A percentile compares a stretch with the other conserved stretches of the same genome.
phyloP scores from a whole-genome alignment of 2,329 filamentous ascomycete genomes.

The Emmonsia crescens region DNA sequence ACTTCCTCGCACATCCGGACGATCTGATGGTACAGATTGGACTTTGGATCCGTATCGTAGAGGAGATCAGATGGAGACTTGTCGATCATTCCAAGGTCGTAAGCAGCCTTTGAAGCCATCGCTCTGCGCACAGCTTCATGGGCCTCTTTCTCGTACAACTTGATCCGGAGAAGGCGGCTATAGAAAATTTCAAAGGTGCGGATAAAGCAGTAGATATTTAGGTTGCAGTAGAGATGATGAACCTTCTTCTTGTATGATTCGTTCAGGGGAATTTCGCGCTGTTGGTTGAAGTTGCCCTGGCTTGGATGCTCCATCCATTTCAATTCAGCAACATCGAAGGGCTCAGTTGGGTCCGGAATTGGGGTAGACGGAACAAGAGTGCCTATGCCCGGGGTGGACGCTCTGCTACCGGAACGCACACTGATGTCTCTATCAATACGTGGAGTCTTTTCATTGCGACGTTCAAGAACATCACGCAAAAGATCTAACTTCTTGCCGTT shows the following conservation, averaged over 20 bases:
- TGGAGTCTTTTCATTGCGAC: constrained; percentile 56
- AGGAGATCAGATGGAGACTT: constrained; percentile 69
- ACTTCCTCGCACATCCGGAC: constrained; percentile 78
- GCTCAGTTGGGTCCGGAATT: constrained; percentile 31
- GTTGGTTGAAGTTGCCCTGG: constrained; percentile 42
- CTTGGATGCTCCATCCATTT: constrained; percentile 52
- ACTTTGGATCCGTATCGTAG: constrained; percentile 48
- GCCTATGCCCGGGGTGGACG: constrained; percentile 75
- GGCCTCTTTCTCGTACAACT: constrained; percentile 64
- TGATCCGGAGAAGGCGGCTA: constrained; percentile 70
- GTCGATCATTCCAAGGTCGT: constrained; percentile 72
- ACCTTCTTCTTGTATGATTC: constrained; percentile 68
- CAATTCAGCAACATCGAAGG: constrained; percentile 37
- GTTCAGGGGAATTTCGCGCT: constrained; percentile 59
- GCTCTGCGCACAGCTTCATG: constrained; percentile 62
- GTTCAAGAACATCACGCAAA: constrained; percentile 77
- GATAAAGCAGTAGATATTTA: constrained; percentile 89
- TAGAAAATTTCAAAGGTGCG: constrained; percentile 88
- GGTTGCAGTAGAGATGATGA: constrained; percentile 87
- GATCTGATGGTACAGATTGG: constrained; percentile 76
- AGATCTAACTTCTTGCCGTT: constrained; percentile 61
- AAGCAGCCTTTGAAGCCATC: constrained; percentile 65
- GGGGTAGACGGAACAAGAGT: constrained; percentile 34
- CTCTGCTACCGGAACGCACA: constrained; percentile 67
- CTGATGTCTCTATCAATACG: constrained; percentile 70